Base-by-base conservation (phyloP, 2,329 filamentous ascomycete genomes). In the Talaromyces amestolkiae region DNA sequence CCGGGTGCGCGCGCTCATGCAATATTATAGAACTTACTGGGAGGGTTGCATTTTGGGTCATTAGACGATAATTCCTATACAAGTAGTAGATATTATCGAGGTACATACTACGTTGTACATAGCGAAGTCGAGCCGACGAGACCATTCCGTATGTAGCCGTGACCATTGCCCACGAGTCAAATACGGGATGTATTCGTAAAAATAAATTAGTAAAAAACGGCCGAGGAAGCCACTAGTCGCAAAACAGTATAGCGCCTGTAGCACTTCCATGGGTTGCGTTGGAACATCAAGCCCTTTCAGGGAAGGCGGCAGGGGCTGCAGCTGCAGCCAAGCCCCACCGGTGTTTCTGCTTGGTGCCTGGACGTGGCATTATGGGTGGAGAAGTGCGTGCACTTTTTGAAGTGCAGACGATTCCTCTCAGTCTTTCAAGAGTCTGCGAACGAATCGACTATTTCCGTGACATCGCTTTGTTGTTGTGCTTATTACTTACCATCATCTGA, bases 261-360 rank as follows among this genome's bases (percentile, higher is more conserved):
- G 49, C 47, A 41, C 59, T 53, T 41, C 56, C 19, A 41, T 58
- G 56, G 56, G 27, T 39, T 24, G 27, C 56, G 10, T 27, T 33
- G 41, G 24, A 5, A 41, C 39, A 39, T 49, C 53, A 58, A 37
- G 8, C 64, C 53, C 11, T 24, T 53, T 58, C 6, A 22, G 59
- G 64, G 5, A 63, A 63, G 33, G 64, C 45, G 64, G 54, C 59
- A 66, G 59, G 64, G 43, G 43, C 39, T 54, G 31, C 9, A 33
- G 51, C 31, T 58, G 41, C 49, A 35, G 62, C 54, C 62, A 64
- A 51, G 41, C 58, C 58, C 64, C 64, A 62, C 59, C 51, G 41
- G 17, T 51, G 62, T 47, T 59, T 58, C 62, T 43, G 10, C 19
- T 31, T 33, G 24, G 59, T 63, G n/a, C 64, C 64, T 63, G 60